phyloP scores from a whole-genome alignment of 2,329 filamentous ascomycete species.

The Cytospora piceae region DNA sequence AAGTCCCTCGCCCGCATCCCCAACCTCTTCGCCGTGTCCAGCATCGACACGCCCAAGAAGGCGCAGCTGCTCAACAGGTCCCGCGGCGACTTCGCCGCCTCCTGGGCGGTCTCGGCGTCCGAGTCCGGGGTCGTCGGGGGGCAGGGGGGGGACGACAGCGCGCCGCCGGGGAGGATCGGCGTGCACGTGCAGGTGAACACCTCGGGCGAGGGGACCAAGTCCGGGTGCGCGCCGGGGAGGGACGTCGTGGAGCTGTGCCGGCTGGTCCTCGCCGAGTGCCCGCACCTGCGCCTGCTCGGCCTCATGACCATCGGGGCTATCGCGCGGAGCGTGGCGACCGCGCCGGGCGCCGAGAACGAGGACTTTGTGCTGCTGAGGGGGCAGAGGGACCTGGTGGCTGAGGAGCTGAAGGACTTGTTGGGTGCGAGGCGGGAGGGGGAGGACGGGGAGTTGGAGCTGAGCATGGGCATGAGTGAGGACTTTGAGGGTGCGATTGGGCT shows the following conservation, averaged over 20 bases:
- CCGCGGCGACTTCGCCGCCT: constrained; percentile 55
- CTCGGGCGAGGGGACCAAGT: constrained; percentile 82
- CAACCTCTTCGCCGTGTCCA: constrained; percentile 90
- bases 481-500: constrained; percentile 84
- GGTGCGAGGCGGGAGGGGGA: constrained; percentile 35
- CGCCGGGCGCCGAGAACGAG: constrained; percentile 81
- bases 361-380: constrained; percentile 76
- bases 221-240: constrained; percentile 72
- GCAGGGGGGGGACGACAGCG: no score
- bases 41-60: constrained; percentile 87
- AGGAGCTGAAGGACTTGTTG: constrained; percentile 56
- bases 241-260: constrained; percentile 68
- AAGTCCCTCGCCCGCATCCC: constrained; percentile 82
- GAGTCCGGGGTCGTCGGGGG: no score
- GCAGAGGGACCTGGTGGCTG: constrained; percentile 70
- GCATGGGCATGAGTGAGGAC: constrained; percentile 98
- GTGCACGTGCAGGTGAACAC: constrained; percentile 97
- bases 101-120: no score
- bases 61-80: constrained; percentile 79
- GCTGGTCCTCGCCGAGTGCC: constrained; percentile 68
- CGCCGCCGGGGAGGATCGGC: constrained; percentile 53
- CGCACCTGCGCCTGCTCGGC: constrained; percentile 74
- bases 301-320: constrained; percentile 98
- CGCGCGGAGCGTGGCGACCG: constrained; percentile 75
- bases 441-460: constrained; percentile 72